A percentile compares a stretch with the other conserved stretches of the same genome.
phyloP scores from a whole-genome alignment of 768 basidiomycete species.

The Trametes sanguinea region DNA sequence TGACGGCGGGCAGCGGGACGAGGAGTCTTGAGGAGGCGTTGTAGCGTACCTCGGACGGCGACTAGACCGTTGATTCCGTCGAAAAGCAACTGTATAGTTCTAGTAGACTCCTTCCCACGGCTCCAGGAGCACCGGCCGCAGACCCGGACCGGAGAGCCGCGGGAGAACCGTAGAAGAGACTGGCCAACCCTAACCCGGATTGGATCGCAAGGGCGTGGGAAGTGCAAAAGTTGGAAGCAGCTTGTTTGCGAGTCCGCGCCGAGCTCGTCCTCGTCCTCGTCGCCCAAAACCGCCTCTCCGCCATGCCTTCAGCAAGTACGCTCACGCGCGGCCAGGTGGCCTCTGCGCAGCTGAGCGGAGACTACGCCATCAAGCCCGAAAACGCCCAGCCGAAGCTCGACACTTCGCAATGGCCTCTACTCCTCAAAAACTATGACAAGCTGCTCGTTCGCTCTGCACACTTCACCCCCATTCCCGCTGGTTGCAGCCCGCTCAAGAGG shows the following conservation, averaged over 20 bases:
- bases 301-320: constrained; percentile 46
- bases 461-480: constrained; percentile 96
- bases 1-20: constrained; percentile 33
- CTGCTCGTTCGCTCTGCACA: constrained; percentile 91
- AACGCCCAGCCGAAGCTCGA: constrained; percentile 73
- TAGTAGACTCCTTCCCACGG: constrained; percentile 28
- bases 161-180: neutral
- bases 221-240: constrained; percentile 16
- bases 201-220: constrained; percentile 1
- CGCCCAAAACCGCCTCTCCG: constrained; percentile 6
- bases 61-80: constrained; percentile 15
- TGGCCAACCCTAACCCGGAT: constrained; percentile 11
- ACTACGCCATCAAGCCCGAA: constrained; percentile 84
- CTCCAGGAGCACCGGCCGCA: neutral
- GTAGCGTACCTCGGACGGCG: constrained; percentile 26
- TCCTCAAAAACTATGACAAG: constrained; percentile 99
- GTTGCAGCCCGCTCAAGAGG: constrained; percentile 92
- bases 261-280: constrained; percentile 1
- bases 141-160: neutral
- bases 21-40: constrained; percentile 26
- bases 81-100: constrained; percentile 54
- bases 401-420: constrained; percentile 96
- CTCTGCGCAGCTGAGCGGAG: constrained; percentile 70
- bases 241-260: neutral
- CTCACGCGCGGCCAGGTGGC: constrained; percentile 71